phyloP scores from a whole-genome alignment of 2,329 filamentous ascomycete species.

The Paecilomyces niveus region DNA sequence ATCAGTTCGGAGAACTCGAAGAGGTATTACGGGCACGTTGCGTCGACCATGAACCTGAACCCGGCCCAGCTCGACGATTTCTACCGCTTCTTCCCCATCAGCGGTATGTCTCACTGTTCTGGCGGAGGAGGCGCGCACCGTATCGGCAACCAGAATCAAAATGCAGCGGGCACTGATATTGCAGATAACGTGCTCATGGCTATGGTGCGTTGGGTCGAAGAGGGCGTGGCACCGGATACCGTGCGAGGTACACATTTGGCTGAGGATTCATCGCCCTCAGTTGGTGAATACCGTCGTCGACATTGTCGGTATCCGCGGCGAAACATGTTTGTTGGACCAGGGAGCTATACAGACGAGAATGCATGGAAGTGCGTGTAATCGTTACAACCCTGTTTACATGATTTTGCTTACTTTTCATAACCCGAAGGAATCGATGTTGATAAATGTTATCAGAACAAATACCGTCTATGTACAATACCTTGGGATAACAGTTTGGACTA shows the following conservation, averaged over 20 bases:
- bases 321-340: slow-evolving; percentile 25
- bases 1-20: slow-evolving; percentile 47
- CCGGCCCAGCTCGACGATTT: slow-evolving; percentile 31
- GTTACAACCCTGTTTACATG: too few species aligned
- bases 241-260: slow-evolving; percentile 40
- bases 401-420: too few species aligned
- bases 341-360: slow-evolving; percentile 25
- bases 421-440: too few species aligned
- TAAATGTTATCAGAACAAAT: too few species aligned
- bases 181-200: slow-evolving; percentile 44
- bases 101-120: slow-evolving; percentile 48
- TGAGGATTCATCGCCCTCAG: slow-evolving; percentile 29
- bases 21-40: slow-evolving; percentile 46
- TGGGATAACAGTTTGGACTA: too few species aligned
- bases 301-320: slow-evolving; percentile 39
- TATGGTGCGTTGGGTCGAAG: slow-evolving; percentile 40
- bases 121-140: slow-evolving; percentile 36
- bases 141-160: slow-evolving; percentile 26
- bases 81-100: slow-evolving; percentile 46
- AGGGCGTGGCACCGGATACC: slow-evolving; percentile 10
- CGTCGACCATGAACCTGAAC: slow-evolving; percentile 26
- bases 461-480: too few species aligned
- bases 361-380: slow-evolving; percentile 24
- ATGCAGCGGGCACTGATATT: slow-evolving; percentile 18
- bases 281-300: slow-evolving; percentile 33